phyloP scores from a whole-genome alignment of 1,284 basidiomycete genomes.

The Vanrija sp. region DNA sequence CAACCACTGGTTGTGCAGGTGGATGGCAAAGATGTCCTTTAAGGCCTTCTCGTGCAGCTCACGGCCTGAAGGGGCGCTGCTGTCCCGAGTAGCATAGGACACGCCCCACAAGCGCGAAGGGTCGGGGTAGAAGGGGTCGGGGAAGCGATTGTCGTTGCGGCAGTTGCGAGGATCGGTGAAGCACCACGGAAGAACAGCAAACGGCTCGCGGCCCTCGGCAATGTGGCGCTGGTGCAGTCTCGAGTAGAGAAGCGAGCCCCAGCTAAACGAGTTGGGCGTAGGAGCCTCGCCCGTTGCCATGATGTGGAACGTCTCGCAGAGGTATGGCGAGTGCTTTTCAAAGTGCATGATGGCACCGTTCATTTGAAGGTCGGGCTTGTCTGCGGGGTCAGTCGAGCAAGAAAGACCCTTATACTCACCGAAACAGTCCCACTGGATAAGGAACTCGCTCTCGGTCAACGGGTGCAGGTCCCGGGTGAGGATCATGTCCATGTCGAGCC shows the following conservation, averaged over 20 bases:
- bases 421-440: conserved; percentile 95
- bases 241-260: conserved; percentile 84
- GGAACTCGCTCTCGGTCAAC: conserved; percentile 83
- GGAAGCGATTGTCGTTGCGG: conserved; percentile 81
- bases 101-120: conserved; percentile 59
- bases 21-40: conserved; percentile 73
- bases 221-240: conserved; percentile 80
- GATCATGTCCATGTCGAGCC: conserved; percentile 93
- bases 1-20: conserved; percentile 90
- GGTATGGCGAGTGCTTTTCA: conserved; percentile 76
- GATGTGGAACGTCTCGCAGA: conserved; percentile 89
- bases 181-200: conserved; percentile 87
- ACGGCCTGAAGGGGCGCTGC: conserved; percentile 23
- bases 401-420: conserved; percentile 55
- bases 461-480: conserved; percentile 76
- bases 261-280: conserved; percentile 74
- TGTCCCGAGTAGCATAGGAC: conserved; percentile 51
- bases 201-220: conserved; percentile 66
- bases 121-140: conserved; percentile 76
- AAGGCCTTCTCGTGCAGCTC: conserved; percentile 59
- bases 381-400: conserved; percentile 46
- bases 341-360: conserved; percentile 95
- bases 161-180: conserved; percentile 85
- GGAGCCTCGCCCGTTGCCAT: conserved; percentile 73
- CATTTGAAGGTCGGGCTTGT: conserved; percentile 78